Evolutionary conservation across 306 rosid genomes (phyloP), one percentile per base, ranked within the genome.

Genomic region (Mucuna pruriens): DNA sequence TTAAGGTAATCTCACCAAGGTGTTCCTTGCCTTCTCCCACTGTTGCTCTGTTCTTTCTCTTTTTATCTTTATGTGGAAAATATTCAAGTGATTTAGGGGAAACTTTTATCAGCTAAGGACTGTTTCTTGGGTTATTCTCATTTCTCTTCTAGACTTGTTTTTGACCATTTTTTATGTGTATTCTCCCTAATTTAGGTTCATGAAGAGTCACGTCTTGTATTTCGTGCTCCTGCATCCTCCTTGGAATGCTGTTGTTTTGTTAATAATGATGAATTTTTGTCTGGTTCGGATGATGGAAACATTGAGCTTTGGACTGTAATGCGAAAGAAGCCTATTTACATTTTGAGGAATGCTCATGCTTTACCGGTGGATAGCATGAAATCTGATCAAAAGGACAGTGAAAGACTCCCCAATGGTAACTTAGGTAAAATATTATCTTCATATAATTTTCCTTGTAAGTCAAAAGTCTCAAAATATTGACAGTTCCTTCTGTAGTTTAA

Each of bases 281-380:
- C 99, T 49, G 99, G 99, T 58, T 88, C 98, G 29, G 96, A 87
- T 80, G 94, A 93, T 75, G 99, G 99, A 66, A 93, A 92, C 89
- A 87, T 95, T 71, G 93, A 93, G 85, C 90, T 91, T 58, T 95
- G 99, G 99, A 85, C 68, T 38, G 58, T 76, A 25, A 38, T 85
- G 83, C 85, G 93, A 57, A 95, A 95, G 92, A 95, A 95, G 90
- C 99, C 99, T 38, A 79, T 78, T 85, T 84, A 81, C 79, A 90
- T 95, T 58, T 83, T 88, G 76, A 90, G 80, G 77, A 95, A 95
- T 87, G 98, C 98, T 82, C 99, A 95, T 62, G 75, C 92, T 52
- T 58, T 79, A 25, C 75, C 64, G 67, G 82, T 82, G 13, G 88
- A 88, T 60, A 67, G 69, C 83, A 78, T 65, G 73, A 76, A 83